Percentiles rank a stretch among this genome's conserved stretches.
Evolutionary conservation across 371 early-diverging fungal species (phyloP).

Genomic region (Mortierella polycephala): DNA sequence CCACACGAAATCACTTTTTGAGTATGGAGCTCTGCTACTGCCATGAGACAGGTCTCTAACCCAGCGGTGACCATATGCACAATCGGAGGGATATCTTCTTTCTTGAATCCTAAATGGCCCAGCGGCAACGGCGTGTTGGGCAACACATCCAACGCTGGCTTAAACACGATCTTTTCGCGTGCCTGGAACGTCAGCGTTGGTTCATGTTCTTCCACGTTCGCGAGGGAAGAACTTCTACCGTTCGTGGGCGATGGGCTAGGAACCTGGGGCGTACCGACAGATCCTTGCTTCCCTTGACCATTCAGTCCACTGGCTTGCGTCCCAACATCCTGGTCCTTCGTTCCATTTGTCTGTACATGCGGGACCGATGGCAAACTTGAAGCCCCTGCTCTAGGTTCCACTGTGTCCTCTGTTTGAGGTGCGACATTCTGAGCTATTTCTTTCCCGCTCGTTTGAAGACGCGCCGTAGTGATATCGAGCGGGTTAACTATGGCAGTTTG

Average conservation of each 20-base stretch:
- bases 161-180: slow-evolving; percentile 49
- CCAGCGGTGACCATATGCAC: slow-evolving; percentile 42
- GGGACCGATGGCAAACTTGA: too few species aligned
- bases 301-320: too few species aligned
- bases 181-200: slow-evolving; percentile 34
- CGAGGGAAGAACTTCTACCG: too few species aligned
- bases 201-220: neutral
- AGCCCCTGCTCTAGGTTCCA: too few species aligned
- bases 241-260: too few species aligned
- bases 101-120: slow-evolving; percentile 52
- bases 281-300: too few species aligned
- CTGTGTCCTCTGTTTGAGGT: too few species aligned
- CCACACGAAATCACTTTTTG: slow-evolving; percentile 47
- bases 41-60: slow-evolving; percentile 35
- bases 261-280: too few species aligned
- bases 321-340: too few species aligned
- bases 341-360: too few species aligned
- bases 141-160: slow-evolving; percentile 44
- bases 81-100: slow-evolving; percentile 54
- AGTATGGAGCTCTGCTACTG: slow-evolving; percentile 39
- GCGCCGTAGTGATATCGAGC: neutral
- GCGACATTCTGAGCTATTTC: too few species aligned
- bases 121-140: slow-evolving; percentile 53
- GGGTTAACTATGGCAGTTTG: neutral
- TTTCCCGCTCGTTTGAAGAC: too few species aligned